Percentiles rank a stretch among this genome's conserved stretches.
Conservation (phyloP, 371 early-diverging fungal genomes). For the Mortierella sp. region DNA sequence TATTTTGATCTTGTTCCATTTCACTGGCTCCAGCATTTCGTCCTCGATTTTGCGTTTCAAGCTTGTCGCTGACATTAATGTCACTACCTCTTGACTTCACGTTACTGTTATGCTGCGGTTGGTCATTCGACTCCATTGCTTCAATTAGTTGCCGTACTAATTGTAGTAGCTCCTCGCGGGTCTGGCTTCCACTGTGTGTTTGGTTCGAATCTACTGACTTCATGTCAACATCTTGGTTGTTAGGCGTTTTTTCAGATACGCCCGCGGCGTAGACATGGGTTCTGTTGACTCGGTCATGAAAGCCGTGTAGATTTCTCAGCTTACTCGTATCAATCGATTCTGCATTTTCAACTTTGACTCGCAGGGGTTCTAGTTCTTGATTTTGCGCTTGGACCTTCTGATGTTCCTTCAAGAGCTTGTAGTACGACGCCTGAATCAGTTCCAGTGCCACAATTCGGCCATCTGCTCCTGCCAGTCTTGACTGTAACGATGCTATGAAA, state of each 20-base stretch:
- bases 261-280: too few relatives aligned
- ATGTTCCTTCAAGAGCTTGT: background rate
- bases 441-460: background rate
- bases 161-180: too few relatives aligned
- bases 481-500: background rate
- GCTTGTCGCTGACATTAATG: too few relatives aligned
- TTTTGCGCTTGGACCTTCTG: slow-evolving; percentile 6
- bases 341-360: background rate
- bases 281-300: too few relatives aligned
- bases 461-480: background rate
- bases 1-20: background rate
- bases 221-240: too few relatives aligned
- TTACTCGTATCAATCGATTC: background rate
- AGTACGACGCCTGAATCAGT: background rate
- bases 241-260: too few relatives aligned
- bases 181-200: too few relatives aligned
- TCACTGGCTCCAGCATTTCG: background rate
- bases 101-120: too few relatives aligned
- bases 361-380: background rate
- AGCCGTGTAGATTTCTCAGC: background rate
- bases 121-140: too few relatives aligned
- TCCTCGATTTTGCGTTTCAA: background rate
- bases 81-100: too few relatives aligned
- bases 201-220: too few relatives aligned
- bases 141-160: too few relatives aligned